phyloP scores from a whole-genome alignment of 2,329 filamentous ascomycete species.

The Claviceps spartinae region DNA sequence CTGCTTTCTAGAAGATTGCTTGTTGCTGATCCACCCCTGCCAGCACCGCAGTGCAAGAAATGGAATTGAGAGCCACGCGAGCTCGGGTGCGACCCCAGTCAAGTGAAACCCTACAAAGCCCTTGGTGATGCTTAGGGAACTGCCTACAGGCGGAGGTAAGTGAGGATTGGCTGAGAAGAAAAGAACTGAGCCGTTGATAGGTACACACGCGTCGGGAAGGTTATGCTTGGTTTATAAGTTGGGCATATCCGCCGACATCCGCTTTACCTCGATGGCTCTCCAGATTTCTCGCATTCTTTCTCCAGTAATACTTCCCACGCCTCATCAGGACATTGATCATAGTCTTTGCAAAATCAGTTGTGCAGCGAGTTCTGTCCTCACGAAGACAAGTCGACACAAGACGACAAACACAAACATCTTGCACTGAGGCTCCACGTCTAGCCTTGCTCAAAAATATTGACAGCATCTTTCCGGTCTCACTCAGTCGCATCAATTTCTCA shows the following conservation, averaged over 20 bases:
- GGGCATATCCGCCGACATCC: slow-evolving; percentile 8
- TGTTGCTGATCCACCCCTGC: slow-evolving; percentile 1
- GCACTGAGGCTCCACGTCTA: neutral
- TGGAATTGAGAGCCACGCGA: slow-evolving; percentile 11
- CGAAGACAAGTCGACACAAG: neutral
- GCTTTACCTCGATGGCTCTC: neutral
- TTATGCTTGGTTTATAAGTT: slow-evolving; percentile 9
- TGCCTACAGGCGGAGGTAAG: neutral
- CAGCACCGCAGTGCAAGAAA: neutral
- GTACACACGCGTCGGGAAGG: slow-evolving; percentile 1
- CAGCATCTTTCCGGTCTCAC: neutral
- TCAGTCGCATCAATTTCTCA: neutral
- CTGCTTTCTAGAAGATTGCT: slow-evolving; percentile 1
- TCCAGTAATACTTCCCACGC: neutral
- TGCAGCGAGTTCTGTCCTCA: neutral
- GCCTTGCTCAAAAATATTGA: neutral
- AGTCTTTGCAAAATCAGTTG: neutral
- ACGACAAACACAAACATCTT: neutral
- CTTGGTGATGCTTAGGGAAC: neutral
- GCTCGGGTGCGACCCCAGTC: slow-evolving; percentile 7
- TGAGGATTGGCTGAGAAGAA: slow-evolving; percentile 1
- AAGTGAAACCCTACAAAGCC: neutral
- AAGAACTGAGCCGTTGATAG: slow-evolving; percentile 2
- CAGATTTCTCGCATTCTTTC: neutral
- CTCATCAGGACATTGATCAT: neutral